A percentile compares a stretch with the other conserved stretches of the same genome.
These are phyloP conservation scores for Daldinia loculata DNA, from an alignment of 495 filamentous ascomycete species.

Conservation along the genomic window DNA sequence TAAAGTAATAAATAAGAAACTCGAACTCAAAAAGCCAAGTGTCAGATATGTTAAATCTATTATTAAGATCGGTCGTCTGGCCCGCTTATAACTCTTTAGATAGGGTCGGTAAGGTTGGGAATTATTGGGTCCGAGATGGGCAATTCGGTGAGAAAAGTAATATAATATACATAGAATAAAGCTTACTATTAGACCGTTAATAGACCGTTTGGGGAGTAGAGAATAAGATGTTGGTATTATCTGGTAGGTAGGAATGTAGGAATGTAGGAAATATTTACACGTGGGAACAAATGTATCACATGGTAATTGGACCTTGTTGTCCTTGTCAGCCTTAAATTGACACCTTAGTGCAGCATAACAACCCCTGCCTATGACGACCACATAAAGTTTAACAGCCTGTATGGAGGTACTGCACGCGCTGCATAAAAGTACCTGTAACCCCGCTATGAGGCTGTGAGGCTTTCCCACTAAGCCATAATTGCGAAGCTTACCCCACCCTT, in stretches of 20 bases:
- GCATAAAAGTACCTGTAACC: constrained; percentile 10
- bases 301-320: constrained; percentile 28
- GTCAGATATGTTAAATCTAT: constrained; percentile 23
- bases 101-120: constrained; percentile 1
- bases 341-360: constrained; percentile 3
- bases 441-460: constrained; percentile 13
- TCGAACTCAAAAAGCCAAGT: constrained; percentile 21
- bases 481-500: constrained; percentile 1
- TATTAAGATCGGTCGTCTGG: constrained; percentile 33
- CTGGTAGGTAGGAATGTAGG: no score
- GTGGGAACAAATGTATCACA: constrained; percentile 23
- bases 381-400: not conserved
- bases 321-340: constrained; percentile 39
- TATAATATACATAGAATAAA: constrained; percentile 3
- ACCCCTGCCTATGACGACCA: constrained; percentile 29
- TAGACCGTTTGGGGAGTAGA: constrained; percentile 1
- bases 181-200: not conserved
- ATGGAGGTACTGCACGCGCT: not conserved
- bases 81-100: constrained; percentile 27
- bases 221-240: not conserved
- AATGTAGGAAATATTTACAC: constrained; percentile 10
- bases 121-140: not conserved
- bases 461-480: not conserved
- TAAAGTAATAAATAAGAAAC: not conserved
- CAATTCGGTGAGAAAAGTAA: not conserved